Conservation (phyloP, 2,329 filamentous ascomycete genomes). For the Aspergillus vadensis region DNA sequence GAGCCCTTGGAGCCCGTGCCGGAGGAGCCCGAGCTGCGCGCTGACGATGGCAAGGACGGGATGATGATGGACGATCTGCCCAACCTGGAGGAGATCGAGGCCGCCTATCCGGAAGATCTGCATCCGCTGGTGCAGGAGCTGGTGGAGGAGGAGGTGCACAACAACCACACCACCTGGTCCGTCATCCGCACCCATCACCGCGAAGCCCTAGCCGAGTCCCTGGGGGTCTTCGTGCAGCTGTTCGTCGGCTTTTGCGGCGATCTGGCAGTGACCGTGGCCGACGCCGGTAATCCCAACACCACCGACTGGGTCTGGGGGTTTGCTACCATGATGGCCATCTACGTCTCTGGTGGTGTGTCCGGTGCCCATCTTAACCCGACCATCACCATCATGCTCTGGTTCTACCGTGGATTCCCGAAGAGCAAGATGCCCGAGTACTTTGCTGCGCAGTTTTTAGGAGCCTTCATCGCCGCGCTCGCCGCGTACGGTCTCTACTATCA, state of each 20-base stretch:
- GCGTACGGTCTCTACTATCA: conserved; percentile 48
- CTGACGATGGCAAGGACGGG: conserved; percentile 10
- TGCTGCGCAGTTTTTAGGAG: conserved; percentile 55
- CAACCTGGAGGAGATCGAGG: conserved; percentile 32
- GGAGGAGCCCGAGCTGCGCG: conserved; percentile 17
- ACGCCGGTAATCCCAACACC: conserved; percentile 47
- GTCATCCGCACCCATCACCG: conserved; percentile 54
- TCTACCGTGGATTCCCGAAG: conserved; percentile 57
- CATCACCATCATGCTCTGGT: conserved; percentile 49
- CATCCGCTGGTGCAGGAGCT: conserved; percentile 47
- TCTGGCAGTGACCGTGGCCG: conserved; percentile 45
- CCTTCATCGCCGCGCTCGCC: conserved; percentile 52
- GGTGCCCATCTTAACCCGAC: conserved; percentile 51
- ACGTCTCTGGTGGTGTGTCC: conserved; percentile 52
- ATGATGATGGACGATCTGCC: conserved; percentile 13
- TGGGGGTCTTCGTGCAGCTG: conserved; percentile 48
- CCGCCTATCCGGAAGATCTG: conserved; percentile 45
- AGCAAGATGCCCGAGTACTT: conserved; percentile 55
- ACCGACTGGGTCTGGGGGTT: conserved; percentile 56
- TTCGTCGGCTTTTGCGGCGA: conserved; percentile 55
- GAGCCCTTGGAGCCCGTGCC: conserved; percentile 25
- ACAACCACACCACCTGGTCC: conserved; percentile 52
- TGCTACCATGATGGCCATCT: conserved; percentile 55
- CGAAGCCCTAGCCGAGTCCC: conserved; percentile 56
- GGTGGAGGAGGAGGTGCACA: conserved; percentile 53